Percentiles rank a stretch among this genome's conserved stretches.
These are phyloP conservation scores for Hericium alpestre DNA, from an alignment of 768 basidiomycete genomes.

Conservation along the genomic window DNA sequence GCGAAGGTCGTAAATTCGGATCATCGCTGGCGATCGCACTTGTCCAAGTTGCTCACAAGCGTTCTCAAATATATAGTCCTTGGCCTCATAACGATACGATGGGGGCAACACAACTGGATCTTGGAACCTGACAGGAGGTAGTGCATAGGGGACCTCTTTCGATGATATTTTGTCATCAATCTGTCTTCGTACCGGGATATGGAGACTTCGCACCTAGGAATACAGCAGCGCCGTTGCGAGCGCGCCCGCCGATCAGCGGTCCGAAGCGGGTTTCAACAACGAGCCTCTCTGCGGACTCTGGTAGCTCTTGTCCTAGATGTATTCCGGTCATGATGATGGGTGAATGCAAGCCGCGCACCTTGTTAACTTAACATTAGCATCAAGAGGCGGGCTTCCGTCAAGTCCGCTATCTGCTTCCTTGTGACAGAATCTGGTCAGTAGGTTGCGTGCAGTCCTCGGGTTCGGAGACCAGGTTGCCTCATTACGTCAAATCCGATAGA, in stretches of 20 bases:
- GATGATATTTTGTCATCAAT: background rate
- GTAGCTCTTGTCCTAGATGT: conserved; percentile 52
- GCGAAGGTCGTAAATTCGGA: background rate
- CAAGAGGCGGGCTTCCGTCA: no score
- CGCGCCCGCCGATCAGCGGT: conserved; percentile 44
- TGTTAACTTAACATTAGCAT: no score
- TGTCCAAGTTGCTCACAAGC: conserved; percentile 27
- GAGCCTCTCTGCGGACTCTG: conserved; percentile 29
- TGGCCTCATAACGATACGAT: conserved; percentile 44
- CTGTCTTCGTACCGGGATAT: background rate
- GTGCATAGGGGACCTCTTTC: conserved; percentile 63
- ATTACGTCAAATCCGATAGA: no score
- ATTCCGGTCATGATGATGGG: background rate
- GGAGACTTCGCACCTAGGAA: conserved; percentile 41
- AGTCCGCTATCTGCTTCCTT: no score
- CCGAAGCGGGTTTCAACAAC: conserved; percentile 47
- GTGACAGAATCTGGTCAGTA: no score
- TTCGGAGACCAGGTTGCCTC: no score
- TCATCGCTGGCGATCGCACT: background rate
- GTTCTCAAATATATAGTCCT: conserved; percentile 52
- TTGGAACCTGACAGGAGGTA: conserved; percentile 53
- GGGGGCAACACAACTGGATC: conserved; percentile 49
- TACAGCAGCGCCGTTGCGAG: conserved; percentile 48
- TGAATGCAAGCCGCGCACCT: background rate
- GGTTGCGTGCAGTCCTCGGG: no score